Evolutionary conservation across 805 yeast genomes (phyloP).

Genomic region (Wickerhamiella sorbophila): DNA sequence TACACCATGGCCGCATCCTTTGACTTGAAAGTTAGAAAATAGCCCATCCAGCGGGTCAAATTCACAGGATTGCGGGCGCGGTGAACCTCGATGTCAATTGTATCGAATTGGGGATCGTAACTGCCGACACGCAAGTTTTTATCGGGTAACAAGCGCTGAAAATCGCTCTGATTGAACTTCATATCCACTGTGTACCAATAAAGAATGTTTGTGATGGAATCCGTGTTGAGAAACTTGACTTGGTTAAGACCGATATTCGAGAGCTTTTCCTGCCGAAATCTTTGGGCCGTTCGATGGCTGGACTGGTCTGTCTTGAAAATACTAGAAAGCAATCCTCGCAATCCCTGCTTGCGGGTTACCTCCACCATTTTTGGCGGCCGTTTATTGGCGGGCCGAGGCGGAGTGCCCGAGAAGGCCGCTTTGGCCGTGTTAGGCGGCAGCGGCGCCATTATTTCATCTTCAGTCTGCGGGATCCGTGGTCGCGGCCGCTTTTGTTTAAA

Average conservation of each 20-base stretch:
- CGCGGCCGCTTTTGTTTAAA: background rate
- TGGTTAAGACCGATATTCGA: background rate
- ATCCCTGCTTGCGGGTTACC: constrained; percentile 5
- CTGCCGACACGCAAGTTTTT: constrained; percentile 11
- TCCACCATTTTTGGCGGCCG: constrained; percentile 9
- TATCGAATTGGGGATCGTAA: constrained; percentile 13
- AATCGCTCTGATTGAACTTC: constrained; percentile 21
- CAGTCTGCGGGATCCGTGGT: background rate
- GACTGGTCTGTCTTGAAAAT: constrained; percentile 3
- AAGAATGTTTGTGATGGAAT: constrained; percentile 18
- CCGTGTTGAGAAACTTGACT: constrained; percentile 13
- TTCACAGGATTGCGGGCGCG: constrained; percentile 37
- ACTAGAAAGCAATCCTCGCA: constrained; percentile 6
- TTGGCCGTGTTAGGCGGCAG: background rate
- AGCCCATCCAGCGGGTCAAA: constrained; percentile 34
- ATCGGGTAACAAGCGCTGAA: constrained; percentile 23
- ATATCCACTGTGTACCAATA: constrained; percentile 25
- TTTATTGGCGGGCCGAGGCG: constrained; percentile 2
- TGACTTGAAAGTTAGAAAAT: constrained; percentile 39
- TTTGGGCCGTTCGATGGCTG: background rate
- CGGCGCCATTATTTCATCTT: background rate
- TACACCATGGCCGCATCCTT: constrained; percentile 38
- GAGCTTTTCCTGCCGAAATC: constrained; percentile 2
- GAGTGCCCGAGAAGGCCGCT: no score
- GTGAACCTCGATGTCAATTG: constrained; percentile 28